Base-by-base conservation (phyloP, 2,329 filamentous ascomycete species). In the Aspergillus hiratsukae region DNA sequence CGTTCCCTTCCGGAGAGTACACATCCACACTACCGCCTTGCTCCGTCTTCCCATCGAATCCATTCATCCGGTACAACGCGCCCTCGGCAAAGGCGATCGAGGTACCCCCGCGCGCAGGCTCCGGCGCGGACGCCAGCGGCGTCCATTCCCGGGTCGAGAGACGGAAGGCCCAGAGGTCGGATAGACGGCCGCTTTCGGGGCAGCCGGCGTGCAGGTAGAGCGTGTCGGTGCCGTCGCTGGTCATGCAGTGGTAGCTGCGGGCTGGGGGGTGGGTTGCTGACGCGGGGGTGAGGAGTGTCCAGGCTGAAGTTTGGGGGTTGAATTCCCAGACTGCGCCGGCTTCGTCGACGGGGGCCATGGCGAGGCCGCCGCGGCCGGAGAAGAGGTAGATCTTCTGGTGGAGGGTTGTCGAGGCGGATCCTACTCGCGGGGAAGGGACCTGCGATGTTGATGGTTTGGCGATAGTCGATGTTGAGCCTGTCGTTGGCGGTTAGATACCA, bases 81-180 rank as follows among this genome's bases (percentile, higher is more conserved):
- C 83, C 83, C 53, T 82, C 80, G 48, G 80, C 80, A 52, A 87
- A 81, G 1, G 86, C 83, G 27, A 95, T 84, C 3, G 84, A 83
- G 0, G 88, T 77, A 1, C 89, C 90, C 23, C 86, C 85, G 49
- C 90, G 81, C 0, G 83, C 76, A 7, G 86, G 83, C 1, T 81
- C 86, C 0, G 89, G 89, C 0, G 89, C 90, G 7, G 83, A 72
- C 0, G 87, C 80, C 14, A 90, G 78, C 66, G 87, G 80, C 41
- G 79, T 84, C 91, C 91, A 96, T 1, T 80, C 77, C 53, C 80
- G 77, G 7, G 79, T 80, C 49, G 76, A 77, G 25, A 93, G 73
- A 66, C 88, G 85, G 68, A 95, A 95, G 0, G 84, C 83, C 91
- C 91, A 96, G 5, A 92, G 73, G 68, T 96, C 91, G 10, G 78